Percentiles rank a stretch among this genome's conserved stretches.
These are phyloP conservation scores for Mycena leptocephala DNA, from an alignment of 768 basidiomycete species.

Conservation along the genomic window DNA sequence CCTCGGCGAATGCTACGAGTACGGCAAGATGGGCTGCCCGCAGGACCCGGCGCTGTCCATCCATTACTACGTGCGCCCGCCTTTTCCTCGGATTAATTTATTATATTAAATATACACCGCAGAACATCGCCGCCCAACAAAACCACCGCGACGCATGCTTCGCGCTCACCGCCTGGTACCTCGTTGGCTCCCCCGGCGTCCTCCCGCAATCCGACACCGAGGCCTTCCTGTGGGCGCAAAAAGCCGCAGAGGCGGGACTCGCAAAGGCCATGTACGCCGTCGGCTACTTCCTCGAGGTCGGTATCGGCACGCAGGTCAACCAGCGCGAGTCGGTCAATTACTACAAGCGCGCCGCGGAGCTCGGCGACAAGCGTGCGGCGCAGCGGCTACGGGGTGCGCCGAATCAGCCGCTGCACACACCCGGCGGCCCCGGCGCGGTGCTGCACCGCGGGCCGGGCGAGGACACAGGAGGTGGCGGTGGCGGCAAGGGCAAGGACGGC, in stretches of 20 bases:
- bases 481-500: constrained; percentile 70
- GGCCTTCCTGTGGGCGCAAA: constrained; percentile 97
- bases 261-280: constrained; percentile 98
- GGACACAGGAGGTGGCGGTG: constrained; percentile 48
- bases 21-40: constrained; percentile 98
- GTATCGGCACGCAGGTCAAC: constrained; percentile 84
- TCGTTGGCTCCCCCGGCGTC: constrained; percentile 97
- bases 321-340: constrained; percentile 82
- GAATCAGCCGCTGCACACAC: constrained; percentile 67
- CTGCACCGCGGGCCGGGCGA: constrained; percentile 71
- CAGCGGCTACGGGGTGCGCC: constrained; percentile 83
- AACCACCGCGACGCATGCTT: constrained; percentile 98
- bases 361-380: constrained; percentile 93
- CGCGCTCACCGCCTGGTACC: constrained; percentile 98
- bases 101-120: constrained; percentile 16
- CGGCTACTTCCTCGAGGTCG: constrained; percentile 97
- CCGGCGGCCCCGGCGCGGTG: constrained; percentile 76
- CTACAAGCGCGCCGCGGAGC: constrained; percentile 93
- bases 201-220: constrained; percentile 99
- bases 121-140: constrained; percentile 99
- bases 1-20: constrained; percentile 98
- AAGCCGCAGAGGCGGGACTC: constrained; percentile 92
- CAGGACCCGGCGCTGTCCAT: constrained; percentile 97
- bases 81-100: constrained; percentile 4
- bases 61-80: constrained; percentile 95